A percentile compares a stretch with the other conserved stretches of the same genome.
Evolutionary conservation across 768 basidiomycete species (phyloP).

Genomic region (Ephemerocybe angulata): DNA sequence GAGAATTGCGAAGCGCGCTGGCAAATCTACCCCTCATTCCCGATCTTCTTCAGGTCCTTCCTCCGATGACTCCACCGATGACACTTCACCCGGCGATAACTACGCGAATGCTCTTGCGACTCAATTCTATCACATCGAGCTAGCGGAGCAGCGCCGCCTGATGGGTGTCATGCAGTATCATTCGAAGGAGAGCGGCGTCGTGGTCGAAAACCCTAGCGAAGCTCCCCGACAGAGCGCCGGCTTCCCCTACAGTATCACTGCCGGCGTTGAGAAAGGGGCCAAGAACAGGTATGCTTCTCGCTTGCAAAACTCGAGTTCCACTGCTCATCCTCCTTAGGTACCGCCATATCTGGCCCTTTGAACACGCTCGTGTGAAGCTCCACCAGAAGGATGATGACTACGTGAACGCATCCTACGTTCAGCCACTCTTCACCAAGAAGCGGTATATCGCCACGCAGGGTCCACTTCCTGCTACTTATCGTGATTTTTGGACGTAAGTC

Average conservation of each 20-base stretch:
- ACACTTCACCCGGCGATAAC: constrained; percentile 44
- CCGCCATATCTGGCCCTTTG: constrained; percentile 96
- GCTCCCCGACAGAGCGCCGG: constrained; percentile 11
- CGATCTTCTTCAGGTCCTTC: constrained; percentile 17
- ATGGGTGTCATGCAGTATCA: constrained; percentile 93
- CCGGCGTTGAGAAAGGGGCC: constrained; percentile 89
- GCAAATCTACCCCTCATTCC: constrained; percentile 19
- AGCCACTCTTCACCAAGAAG: constrained; percentile 75
- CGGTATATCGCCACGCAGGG: constrained; percentile 97
- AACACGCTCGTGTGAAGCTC: constrained; percentile 86
- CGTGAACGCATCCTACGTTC: constrained; percentile 92
- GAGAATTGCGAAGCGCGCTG: constrained; percentile 60
- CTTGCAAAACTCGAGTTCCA: constrained; percentile 1
- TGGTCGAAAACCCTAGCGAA: constrained; percentile 9
- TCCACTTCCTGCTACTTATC: constrained; percentile 82
- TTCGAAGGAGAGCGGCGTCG: constrained; percentile 50
- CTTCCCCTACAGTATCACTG: constrained; percentile 92
- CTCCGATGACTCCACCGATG: constrained; percentile 30
- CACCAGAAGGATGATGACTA: constrained; percentile 68
- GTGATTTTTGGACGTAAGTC: constrained; percentile 92
- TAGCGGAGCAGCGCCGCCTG: constrained; percentile 84
- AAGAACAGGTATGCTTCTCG: constrained; percentile 71
- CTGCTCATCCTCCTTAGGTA: constrained; percentile 49
- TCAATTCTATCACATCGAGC: constrained; percentile 92
- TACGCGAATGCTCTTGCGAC: constrained; percentile 79